Evolutionary conservation across 2,329 filamentous ascomycete species (phyloP).

Genomic region (Ilyonectria mors-panacis): DNA sequence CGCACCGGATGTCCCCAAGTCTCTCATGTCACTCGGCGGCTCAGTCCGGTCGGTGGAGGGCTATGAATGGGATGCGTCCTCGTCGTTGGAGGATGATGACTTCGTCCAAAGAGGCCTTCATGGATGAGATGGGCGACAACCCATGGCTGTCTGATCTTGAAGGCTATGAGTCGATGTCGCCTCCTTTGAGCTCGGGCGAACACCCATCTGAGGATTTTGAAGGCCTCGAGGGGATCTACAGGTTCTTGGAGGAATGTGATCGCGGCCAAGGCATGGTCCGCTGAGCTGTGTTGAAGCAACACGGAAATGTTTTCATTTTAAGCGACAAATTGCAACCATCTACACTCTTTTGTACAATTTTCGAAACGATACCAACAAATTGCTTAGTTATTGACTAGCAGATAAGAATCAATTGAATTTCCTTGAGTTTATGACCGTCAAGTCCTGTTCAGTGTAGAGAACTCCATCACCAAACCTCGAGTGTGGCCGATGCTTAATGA

Average conservation of each 20-base stretch:
- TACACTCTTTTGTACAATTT: slow-evolving; percentile 45
- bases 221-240: slow-evolving; percentile 70
- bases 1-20: slow-evolving; percentile 70
- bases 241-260: slow-evolving; percentile 72
- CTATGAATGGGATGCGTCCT: slow-evolving; percentile 58
- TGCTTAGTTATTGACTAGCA: slow-evolving; percentile 33
- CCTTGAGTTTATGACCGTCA: slow-evolving; percentile 33
- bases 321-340: slow-evolving; percentile 40
- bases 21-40: slow-evolving; percentile 62
- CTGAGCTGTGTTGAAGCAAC: slow-evolving; percentile 39
- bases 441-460: slow-evolving; percentile 5
- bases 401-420: slow-evolving; percentile 41
- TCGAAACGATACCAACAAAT: slow-evolving; percentile 36
- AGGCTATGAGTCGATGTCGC: slow-evolving; percentile 67
- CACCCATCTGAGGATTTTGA: slow-evolving; percentile 66
- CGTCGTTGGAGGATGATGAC: slow-evolving; percentile 53
- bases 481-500: background rate
- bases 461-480: slow-evolving; percentile 12
- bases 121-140: slow-evolving; percentile 61
- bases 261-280: slow-evolving; percentile 55
- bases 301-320: slow-evolving; percentile 31
- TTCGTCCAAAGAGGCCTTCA: slow-evolving; percentile 58
- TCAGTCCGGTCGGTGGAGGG: slow-evolving; percentile 63
- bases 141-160: slow-evolving; percentile 65
- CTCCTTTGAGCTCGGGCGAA: slow-evolving; percentile 60